Percentiles rank a stretch among this genome's conserved stretches.
Conservation (phyloP, 1,284 basidiomycete genomes). For the Rhizopogon hawkerae region DNA sequence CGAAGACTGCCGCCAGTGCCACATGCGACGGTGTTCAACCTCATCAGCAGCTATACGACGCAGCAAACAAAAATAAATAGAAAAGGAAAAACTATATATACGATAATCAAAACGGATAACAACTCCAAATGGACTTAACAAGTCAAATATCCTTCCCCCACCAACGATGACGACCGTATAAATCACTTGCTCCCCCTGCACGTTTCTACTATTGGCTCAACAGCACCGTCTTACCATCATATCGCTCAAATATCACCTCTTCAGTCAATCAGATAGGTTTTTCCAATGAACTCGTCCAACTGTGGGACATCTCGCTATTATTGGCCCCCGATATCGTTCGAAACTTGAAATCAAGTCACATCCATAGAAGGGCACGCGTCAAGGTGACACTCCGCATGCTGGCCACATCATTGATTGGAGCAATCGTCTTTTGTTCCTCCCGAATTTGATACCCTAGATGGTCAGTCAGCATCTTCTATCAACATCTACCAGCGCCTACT, state of each 20-base stretch:
- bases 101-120: background rate
- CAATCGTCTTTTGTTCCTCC: background rate
- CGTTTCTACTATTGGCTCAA: background rate
- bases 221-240: background rate
- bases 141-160: background rate
- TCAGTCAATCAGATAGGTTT: constrained; percentile 2
- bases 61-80: constrained; percentile 5
- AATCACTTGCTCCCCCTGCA: background rate
- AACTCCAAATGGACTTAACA: background rate
- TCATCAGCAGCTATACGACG: constrained; percentile 4
- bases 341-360: background rate
- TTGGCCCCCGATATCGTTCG: constrained; percentile 4
- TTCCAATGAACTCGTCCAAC: constrained; percentile 2
- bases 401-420: background rate
- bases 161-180: background rate
- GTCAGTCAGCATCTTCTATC: too few relatives aligned
- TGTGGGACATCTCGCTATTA: constrained; percentile 4
- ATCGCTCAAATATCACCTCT: background rate
- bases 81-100: background rate
- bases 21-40: constrained; percentile 4
- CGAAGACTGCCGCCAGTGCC: constrained; percentile 1
- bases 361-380: background rate
- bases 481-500: too few relatives aligned
- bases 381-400: background rate
- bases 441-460: background rate